Conservation (phyloP, 306 rosid species). For the Echinosophora koreensis region DNA sequence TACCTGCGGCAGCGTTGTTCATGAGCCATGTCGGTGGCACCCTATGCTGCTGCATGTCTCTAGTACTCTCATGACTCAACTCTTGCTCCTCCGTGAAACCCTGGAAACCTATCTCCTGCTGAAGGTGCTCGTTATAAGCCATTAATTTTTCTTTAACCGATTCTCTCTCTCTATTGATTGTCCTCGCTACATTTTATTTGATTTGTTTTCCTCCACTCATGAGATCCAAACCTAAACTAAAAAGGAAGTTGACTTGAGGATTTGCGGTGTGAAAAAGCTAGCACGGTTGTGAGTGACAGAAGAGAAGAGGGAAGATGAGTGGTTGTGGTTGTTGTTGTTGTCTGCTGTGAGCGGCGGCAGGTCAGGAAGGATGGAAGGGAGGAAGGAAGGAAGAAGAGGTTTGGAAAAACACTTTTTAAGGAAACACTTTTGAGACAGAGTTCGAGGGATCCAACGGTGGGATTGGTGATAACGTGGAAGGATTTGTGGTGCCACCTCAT, state of each 20-base stretch:
- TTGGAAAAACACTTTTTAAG: slow-evolving; percentile 44
- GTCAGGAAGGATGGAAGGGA: not conserved
- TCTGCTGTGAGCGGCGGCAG: not conserved
- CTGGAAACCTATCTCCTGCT: slow-evolving; percentile 67
- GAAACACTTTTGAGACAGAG: slow-evolving; percentile 41
- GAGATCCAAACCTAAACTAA: not conserved
- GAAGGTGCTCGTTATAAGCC: slow-evolving; percentile 71
- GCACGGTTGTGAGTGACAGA: not conserved
- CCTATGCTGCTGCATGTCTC: slow-evolving; percentile 52
- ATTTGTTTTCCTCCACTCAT: not conserved
- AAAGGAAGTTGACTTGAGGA: too few species aligned
- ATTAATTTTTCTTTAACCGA: slow-evolving; percentile 24
- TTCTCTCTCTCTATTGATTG: not conserved
- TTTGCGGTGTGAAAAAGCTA: too few species aligned
- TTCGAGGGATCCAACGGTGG: slow-evolving; percentile 54
- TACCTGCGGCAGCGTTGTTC: slow-evolving; percentile 33
- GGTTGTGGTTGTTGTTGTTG: not conserved
- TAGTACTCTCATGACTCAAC: not conserved
- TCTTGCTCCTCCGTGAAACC: slow-evolving; percentile 62
- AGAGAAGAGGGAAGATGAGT: not conserved
- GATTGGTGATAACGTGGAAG: slow-evolving; percentile 55
- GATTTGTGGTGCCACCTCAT: slow-evolving; percentile 45
- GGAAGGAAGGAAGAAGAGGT: slow-evolving; percentile 21
- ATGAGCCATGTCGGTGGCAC: slow-evolving; percentile 59
- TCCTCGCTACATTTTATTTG: slow-evolving; percentile 35